phyloP scores from a whole-genome alignment of 768 basidiomycete genomes.

The Russula virescens region DNA sequence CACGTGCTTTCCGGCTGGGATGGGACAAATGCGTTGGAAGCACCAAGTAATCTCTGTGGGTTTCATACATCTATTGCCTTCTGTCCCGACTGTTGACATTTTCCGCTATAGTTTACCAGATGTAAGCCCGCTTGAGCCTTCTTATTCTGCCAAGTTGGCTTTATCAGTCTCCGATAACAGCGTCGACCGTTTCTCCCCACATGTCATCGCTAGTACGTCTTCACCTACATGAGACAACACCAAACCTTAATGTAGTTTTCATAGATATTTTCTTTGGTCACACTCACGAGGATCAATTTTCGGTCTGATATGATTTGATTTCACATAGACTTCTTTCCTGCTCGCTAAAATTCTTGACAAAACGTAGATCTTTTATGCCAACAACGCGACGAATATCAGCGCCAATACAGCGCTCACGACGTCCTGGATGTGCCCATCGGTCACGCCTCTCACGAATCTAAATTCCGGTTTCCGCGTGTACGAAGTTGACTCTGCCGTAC shows the following conservation, averaged over 20 bases:
- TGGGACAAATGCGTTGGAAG: slow-evolving; percentile 54
- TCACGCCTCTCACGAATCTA: slow-evolving; percentile 64
- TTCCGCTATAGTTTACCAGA: slow-evolving; percentile 40
- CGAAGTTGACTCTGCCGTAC: slow-evolving; percentile 62
- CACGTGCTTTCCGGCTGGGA: slow-evolving; percentile 66
- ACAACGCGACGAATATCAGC: slow-evolving; percentile 59
- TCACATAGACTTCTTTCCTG: not conserved
- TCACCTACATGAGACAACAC: slow-evolving; percentile 17
- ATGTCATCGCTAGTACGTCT: slow-evolving; percentile 67
- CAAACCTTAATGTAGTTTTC: slow-evolving; percentile 3
- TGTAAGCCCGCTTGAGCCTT: slow-evolving; percentile 30
- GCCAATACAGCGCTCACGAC: slow-evolving; percentile 50
- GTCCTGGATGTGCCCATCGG: slow-evolving; percentile 60
- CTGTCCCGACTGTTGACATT: not conserved
- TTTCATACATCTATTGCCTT: slow-evolving; percentile 5
- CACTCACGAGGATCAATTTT: slow-evolving; percentile 67
- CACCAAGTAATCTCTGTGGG: slow-evolving; percentile 68
- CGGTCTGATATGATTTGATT: slow-evolving; percentile 34
- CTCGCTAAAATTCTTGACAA: not conserved
- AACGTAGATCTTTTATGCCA: slow-evolving; percentile 60
- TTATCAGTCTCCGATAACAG: slow-evolving; percentile 31
- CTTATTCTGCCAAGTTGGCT: not conserved
- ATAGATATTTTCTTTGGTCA: slow-evolving; percentile 75
- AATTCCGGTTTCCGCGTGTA: slow-evolving; percentile 74
- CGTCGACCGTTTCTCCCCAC: slow-evolving; percentile 72